Base-by-base conservation (phyloP, 179 eudicot species). In the Beta corolliflora region DNA sequence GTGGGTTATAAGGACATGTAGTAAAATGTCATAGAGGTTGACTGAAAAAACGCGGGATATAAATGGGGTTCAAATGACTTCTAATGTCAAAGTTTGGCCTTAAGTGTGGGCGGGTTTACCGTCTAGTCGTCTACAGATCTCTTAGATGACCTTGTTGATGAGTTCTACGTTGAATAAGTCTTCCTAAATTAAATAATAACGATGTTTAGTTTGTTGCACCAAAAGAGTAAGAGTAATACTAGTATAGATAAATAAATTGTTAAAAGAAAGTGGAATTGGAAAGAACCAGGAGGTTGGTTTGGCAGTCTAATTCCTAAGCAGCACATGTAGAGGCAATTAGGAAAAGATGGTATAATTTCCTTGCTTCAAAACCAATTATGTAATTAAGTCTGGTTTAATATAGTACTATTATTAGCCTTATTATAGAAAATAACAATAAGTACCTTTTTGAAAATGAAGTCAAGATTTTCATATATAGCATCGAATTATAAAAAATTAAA, bases 11-110 rank as follows among this genome's bases (percentile, higher is more conserved):
- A 9, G 77, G 36, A 50, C 9, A 21, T 2, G 1, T 2, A 36
- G 29, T 36, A 36, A 36, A 59, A 16, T 74, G 50, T 41, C 29
- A 7, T 54, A 29, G 25, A 54, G 16, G 53, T 75, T 75, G 78
- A 75, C 78, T 75, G 19, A 31, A 56, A 58, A 56, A 70, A 65
- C 81, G 81, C 81, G 76, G 81, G 53, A 53, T 75, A 56, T 58
- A 23, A 5, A 48, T 48, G 53, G 53, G 53, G 53, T 48, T 48
- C 11, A 48, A 48, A 48, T 6, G 53, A 48, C 53, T 9, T 48
- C 2, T 7, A 48, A 48, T 48, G 53, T 48, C 53, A 48, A 48
- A 48, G 53, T 48, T 6, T 15, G 69, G 44, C 45, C 36, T 65
- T 10, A 65, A 63, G 8, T 65, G 44, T 15, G 2, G 67, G 67